Percentiles rank a stretch among this genome's conserved stretches.
Conservation (phyloP, 2,329 filamentous ascomycete species). For the Lasiodiplodia citricola region DNA sequence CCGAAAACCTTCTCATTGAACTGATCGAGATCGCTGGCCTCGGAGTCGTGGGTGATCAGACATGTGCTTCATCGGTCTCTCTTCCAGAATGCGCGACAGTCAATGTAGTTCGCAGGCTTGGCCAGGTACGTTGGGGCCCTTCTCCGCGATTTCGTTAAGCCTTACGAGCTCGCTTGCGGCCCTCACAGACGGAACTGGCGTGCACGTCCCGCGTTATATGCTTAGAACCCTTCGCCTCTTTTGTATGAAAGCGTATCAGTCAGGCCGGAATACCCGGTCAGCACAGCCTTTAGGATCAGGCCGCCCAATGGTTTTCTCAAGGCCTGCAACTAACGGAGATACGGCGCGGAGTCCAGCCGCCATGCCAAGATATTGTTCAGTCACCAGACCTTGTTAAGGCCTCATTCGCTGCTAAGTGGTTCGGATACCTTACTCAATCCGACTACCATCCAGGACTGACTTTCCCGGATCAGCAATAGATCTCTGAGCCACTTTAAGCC, state of each 20-base stretch:
- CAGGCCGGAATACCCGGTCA: background rate
- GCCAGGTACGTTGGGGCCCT: background rate
- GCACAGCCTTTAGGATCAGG: background rate
- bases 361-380: background rate
- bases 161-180: constrained; percentile 4
- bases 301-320: background rate
- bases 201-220: background rate
- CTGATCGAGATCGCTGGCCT: background rate
- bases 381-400: background rate
- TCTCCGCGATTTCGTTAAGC: constrained; percentile 2
- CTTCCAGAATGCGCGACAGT: background rate
- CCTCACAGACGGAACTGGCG: background rate
- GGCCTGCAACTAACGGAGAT: background rate
- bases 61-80: background rate
- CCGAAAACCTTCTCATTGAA: background rate
- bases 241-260: background rate
- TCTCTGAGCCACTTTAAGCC: background rate
- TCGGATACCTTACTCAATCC: constrained; percentile 7
- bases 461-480: background rate
- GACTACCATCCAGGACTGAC: background rate
- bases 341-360: background rate
- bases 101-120: background rate
- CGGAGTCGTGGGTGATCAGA: background rate
- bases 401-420: background rate
- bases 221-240: background rate